Evolutionary conservation across 306 rosid genomes (phyloP).

Genomic region (Begonia masoniana): DNA sequence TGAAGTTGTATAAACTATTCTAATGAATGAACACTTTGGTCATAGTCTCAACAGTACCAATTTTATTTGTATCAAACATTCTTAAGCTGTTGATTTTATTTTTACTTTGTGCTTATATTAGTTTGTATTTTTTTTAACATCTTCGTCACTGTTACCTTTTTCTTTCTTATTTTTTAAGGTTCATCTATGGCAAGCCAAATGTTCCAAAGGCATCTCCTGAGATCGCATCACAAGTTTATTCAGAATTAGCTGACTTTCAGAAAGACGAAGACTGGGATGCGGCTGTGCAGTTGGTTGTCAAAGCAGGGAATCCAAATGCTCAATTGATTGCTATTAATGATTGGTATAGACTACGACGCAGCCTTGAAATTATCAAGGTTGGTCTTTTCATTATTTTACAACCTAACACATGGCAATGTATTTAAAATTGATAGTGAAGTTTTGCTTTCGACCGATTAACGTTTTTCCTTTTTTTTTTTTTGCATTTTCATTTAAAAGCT

Average conservation of each 20-base stretch:
- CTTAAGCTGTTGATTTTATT: no score
- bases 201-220: slow-evolving; percentile 73
- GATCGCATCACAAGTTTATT: slow-evolving; percentile 40
- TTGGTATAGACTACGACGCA: slow-evolving; percentile 80
- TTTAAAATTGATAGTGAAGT: not conserved
- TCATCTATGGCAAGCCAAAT: slow-evolving; percentile 83
- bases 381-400: slow-evolving; percentile 5
- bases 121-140: not conserved
- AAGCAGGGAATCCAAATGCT: slow-evolving; percentile 81
- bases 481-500: not conserved
- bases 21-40: no score
- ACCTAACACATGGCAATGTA: not conserved
- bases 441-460: not conserved
- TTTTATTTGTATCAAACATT: no score
- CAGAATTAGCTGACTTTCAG: slow-evolving; percentile 53
- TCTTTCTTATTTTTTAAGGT: slow-evolving; percentile 30
- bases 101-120: not conserved
- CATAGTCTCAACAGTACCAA: no score
- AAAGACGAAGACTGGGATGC: slow-evolving; percentile 61
- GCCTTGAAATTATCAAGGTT: slow-evolving; percentile 86
- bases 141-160: not conserved
- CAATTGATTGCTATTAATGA: slow-evolving; percentile 47
- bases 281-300: slow-evolving; percentile 78
- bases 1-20: no score
- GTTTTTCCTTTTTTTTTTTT: no score